These are phyloP conservation scores for Picochlorum sp. DNA, from an alignment of 139 green algal species.

Conservation along the genomic window DNA sequence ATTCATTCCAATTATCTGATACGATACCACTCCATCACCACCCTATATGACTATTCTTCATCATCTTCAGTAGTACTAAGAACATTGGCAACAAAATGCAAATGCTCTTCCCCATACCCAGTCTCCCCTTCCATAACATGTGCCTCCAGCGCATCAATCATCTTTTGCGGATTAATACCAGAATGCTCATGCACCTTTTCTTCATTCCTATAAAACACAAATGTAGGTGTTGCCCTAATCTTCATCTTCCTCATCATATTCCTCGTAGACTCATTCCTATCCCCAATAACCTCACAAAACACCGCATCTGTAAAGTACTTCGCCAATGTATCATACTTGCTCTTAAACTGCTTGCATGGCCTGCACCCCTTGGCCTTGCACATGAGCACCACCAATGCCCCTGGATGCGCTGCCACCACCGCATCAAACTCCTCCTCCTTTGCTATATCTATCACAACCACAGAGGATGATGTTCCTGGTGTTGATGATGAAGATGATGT, in stretches of 20 bases:
- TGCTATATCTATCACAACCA: constrained; percentile 20
- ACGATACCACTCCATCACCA: no score
- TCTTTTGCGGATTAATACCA: constrained; percentile 52
- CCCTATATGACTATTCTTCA: no score
- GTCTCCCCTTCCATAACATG: background rate
- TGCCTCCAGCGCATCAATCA: constrained; percentile 24
- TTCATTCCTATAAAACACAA: constrained; percentile 47
- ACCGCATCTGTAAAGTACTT: constrained; percentile 30
- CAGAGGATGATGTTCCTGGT: no score
- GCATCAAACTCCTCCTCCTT: constrained; percentile 39
- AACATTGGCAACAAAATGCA: background rate
- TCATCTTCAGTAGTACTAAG: no score
- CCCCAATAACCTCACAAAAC: constrained; percentile 54
- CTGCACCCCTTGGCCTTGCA: constrained; percentile 58
- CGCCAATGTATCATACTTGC: constrained; percentile 37
- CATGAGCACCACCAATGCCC: constrained; percentile 57
- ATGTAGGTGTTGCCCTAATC: constrained; percentile 54
- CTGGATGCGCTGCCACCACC: constrained; percentile 27
- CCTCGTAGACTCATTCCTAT: constrained; percentile 43
- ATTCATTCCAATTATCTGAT: no score
- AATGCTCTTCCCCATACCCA: constrained; percentile 2
- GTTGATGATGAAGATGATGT: no score
- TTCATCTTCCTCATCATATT: constrained; percentile 44
- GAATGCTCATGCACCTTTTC: constrained; percentile 25
- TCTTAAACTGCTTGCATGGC: constrained; percentile 56